Percentiles rank a stretch among this genome's conserved stretches.
phyloP scores from a whole-genome alignment of 371 early-diverging fungal species.

The Paramicrosporidium saccamoebae region DNA sequence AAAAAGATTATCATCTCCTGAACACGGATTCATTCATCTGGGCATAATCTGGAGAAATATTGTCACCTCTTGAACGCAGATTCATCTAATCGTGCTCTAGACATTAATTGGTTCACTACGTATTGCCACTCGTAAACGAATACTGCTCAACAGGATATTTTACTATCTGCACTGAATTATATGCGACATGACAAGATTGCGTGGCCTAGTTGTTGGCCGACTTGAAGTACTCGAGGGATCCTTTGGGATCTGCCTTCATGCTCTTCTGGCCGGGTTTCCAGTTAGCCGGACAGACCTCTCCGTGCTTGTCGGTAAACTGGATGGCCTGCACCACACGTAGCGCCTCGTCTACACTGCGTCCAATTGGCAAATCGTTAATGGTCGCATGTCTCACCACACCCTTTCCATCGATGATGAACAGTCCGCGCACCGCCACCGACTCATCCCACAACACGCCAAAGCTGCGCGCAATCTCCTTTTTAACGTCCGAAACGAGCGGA shows the following conservation, averaged over 20 bases:
- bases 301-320: slow-evolving; percentile 26
- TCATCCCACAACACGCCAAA: slow-evolving; percentile 32
- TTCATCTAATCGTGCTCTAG: no score
- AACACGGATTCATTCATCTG: no score
- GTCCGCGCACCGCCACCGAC: slow-evolving; percentile 9
- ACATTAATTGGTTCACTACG: no score
- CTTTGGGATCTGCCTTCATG: slow-evolving; percentile 17
- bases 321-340: slow-evolving; percentile 41
- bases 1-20: no score
- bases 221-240: slow-evolving; percentile 26
- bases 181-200: no score
- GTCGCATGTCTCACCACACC: slow-evolving; percentile 13
- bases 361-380: slow-evolving; percentile 30
- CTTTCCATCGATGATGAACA: slow-evolving; percentile 41
- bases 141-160: no score
- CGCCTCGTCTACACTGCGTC: slow-evolving; percentile 29
- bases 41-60: no score
- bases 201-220: not conserved
- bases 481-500: slow-evolving; percentile 28
- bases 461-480: slow-evolving; percentile 20
- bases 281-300: slow-evolving; percentile 16
- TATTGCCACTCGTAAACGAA: no score
- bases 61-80: no score
- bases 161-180: no score
- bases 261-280: slow-evolving; percentile 30